phyloP scores from a whole-genome alignment of 2,329 filamentous ascomycete species.

The Alternaria gansuensis region DNA sequence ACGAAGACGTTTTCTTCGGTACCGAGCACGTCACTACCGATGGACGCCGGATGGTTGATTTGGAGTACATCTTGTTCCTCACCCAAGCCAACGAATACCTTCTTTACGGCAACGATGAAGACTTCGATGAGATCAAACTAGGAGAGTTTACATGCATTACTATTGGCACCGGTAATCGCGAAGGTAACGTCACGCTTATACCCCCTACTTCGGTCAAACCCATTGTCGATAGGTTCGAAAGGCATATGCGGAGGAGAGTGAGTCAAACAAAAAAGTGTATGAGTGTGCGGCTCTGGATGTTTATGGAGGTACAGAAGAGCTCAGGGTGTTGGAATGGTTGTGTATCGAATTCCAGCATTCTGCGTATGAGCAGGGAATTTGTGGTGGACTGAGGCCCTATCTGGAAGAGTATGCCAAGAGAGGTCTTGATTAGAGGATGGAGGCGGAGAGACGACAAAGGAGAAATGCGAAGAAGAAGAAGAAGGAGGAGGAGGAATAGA shows the following conservation, averaged over 20 bases:
- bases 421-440: neutral
- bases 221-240: slow-evolving; percentile 7
- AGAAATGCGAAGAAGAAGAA: neutral
- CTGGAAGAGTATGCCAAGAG: slow-evolving; percentile 2
- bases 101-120: neutral
- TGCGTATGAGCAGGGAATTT: slow-evolving; percentile 5
- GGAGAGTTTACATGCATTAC: neutral
- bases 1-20: slow-evolving; percentile 2
- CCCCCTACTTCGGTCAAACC: slow-evolving; percentile 8
- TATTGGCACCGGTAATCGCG: slow-evolving; percentile 17
- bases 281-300: slow-evolving; percentile 16
- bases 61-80: slow-evolving; percentile 3
- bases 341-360: slow-evolving; percentile 14
- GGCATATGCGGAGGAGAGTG: slow-evolving; percentile 9
- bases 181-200: slow-evolving; percentile 13
- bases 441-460: neutral
- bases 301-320: slow-evolving; percentile 12
- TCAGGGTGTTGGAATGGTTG: slow-evolving; percentile 19
- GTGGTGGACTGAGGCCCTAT: slow-evolving; percentile 9
- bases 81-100: neutral
- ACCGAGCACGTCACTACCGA: neutral
- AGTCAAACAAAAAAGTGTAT: slow-evolving; percentile 7
- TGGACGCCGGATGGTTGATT: neutral
- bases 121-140: slow-evolving; percentile 3
- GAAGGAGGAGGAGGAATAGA: neutral